Conservation (phyloP, 805 yeast genomes). For the Pichia deserticola region DNA sequence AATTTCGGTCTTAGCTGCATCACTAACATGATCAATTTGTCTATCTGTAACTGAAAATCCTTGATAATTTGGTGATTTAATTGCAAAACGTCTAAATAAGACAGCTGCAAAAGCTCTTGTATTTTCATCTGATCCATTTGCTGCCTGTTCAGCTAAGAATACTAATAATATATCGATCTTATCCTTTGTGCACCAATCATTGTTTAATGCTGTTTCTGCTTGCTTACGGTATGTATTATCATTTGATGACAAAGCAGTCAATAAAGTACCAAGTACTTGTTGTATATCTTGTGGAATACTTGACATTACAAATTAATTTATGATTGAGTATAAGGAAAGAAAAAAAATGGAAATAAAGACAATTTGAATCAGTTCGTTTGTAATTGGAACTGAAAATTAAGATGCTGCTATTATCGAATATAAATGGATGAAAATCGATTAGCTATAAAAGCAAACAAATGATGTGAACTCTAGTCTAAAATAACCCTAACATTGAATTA, state of each 20-base stretch:
- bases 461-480: too few relatives aligned
- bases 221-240: conserved; percentile 64
- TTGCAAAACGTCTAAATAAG: conserved; percentile 78
- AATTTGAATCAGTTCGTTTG: neutral
- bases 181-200: conserved; percentile 65
- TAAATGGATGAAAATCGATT: too few relatives aligned
- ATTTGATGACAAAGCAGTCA: conserved; percentile 67
- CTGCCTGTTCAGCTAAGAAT: conserved; percentile 76
- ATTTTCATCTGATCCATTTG: conserved; percentile 52
- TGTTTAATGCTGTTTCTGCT: conserved; percentile 69
- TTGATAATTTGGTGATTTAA: conserved; percentile 64
- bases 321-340: too few relatives aligned
- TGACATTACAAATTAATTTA: conserved; percentile 26
- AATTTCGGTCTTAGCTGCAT: conserved; percentile 52
- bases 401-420: too few relatives aligned
- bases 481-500: too few relatives aligned
- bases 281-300: conserved; percentile 56
- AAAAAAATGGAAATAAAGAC: neutral
- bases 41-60: conserved; percentile 61
- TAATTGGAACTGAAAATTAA: too few relatives aligned
- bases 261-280: conserved; percentile 44
- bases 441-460: too few relatives aligned
- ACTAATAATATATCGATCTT: conserved; percentile 64
- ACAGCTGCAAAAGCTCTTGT: conserved; percentile 75
- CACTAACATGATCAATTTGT: conserved; percentile 63